Conservation (phyloP, 257 asterid species). For the Nicotiana noctiflora region DNA sequence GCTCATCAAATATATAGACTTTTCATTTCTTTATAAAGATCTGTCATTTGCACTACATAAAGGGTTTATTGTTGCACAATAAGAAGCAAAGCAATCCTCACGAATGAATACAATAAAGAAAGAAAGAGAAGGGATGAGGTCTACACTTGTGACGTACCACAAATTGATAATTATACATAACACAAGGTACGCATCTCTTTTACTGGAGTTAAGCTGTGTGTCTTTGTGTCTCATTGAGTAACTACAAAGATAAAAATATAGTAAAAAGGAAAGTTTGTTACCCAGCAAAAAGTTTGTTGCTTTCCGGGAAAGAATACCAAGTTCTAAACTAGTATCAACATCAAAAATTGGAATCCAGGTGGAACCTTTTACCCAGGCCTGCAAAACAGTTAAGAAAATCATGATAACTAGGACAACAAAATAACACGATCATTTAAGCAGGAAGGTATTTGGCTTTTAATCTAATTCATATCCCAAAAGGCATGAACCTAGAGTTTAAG, state of each 20-base stretch:
- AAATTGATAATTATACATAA: neutral
- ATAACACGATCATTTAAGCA: neutral
- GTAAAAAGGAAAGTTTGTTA: slow-evolving; percentile 19
- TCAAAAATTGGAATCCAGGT: slow-evolving; percentile 90
- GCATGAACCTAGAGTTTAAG: neutral
- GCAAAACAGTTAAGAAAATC: slow-evolving; percentile 17
- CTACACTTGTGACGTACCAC: neutral
- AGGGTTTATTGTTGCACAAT: neutral
- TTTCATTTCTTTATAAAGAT: too few relatives aligned
- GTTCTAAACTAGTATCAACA: slow-evolving; percentile 55
- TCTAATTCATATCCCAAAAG: neutral
- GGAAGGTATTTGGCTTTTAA: neutral
- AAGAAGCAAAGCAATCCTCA: neutral
- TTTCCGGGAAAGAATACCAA: slow-evolving; percentile 62
- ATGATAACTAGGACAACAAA: neutral
- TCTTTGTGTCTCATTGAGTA: neutral
- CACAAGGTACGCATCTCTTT: neutral
- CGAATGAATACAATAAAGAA: neutral
- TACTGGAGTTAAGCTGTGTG: neutral
- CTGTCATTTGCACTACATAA: neutral
- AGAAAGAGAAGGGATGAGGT: neutral
- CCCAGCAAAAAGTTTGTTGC: slow-evolving; percentile 76
- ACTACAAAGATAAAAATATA: neutral
- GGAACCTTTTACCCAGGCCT: slow-evolving; percentile 97
- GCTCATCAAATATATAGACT: too few relatives aligned